Percentiles rank a stretch among this genome's conserved stretches.
Conservation (phyloP, 768 basidiomycete genomes). For the Mrakia frigida region DNA sequence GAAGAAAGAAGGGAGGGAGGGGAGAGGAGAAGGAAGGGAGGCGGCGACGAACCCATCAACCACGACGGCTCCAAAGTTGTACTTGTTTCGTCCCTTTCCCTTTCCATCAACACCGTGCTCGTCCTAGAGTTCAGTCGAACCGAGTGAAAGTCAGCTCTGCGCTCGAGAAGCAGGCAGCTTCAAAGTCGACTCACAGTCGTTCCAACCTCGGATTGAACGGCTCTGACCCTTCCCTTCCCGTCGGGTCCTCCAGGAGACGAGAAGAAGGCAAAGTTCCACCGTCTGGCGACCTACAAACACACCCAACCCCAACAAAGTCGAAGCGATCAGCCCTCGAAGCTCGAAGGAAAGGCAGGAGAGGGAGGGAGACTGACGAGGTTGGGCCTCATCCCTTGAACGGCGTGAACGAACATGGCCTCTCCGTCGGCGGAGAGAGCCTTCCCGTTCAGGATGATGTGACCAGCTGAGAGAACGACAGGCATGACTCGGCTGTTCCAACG, state of each 20-base stretch:
- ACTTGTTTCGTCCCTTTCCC: slow-evolving; percentile 74
- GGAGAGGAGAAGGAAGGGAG: background rate
- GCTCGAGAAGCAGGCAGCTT: background rate
- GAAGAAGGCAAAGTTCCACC: slow-evolving; percentile 96
- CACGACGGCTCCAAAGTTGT: slow-evolving; percentile 81
- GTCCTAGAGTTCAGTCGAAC: slow-evolving; percentile 43
- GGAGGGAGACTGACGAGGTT: slow-evolving; percentile 54
- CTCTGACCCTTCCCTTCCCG: slow-evolving; percentile 62
- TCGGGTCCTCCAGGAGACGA: slow-evolving; percentile 55
- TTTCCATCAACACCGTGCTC: slow-evolving; percentile 70
- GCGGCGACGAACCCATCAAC: slow-evolving; percentile 55
- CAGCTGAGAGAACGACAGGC: slow-evolving; percentile 62
- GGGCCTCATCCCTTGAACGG: slow-evolving; percentile 97
- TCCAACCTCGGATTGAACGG: slow-evolving; percentile 92
- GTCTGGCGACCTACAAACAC: slow-evolving; percentile 58
- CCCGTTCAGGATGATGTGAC: slow-evolving; percentile 64
- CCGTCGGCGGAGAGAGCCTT: slow-evolving; percentile 50
- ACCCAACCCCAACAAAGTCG: background rate
- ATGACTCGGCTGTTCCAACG: slow-evolving; percentile 61
- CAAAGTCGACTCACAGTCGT: slow-evolving; percentile 52
- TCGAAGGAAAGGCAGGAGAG: background rate
- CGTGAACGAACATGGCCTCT: slow-evolving; percentile 73
- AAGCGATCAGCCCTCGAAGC: background rate
- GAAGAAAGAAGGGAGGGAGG: background rate
- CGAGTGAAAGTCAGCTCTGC: background rate